Evolutionary conservation across 2,329 filamentous ascomycete genomes (phyloP).

Genomic region (Colletotrichum siamense): DNA sequence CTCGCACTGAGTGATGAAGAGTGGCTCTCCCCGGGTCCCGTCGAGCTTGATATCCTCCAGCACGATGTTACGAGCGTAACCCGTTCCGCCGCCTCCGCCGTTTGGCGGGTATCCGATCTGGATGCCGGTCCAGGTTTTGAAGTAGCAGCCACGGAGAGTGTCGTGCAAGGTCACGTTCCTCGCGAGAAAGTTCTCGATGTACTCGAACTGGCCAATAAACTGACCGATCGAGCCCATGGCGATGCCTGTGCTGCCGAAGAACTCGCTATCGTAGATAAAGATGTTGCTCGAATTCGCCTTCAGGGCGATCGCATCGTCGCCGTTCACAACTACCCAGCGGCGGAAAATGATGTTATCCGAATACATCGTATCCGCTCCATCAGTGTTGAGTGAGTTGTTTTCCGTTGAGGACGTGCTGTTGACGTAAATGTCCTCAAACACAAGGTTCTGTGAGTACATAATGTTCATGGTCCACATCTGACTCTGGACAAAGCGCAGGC

Average conservation of each 20-base stretch:
- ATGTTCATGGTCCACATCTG: slow-evolving; percentile 68
- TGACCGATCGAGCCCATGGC: slow-evolving; percentile 64
- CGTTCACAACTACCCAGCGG: slow-evolving; percentile 55
- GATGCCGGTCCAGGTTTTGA: slow-evolving; percentile 65
- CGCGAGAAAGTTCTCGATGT: slow-evolving; percentile 53
- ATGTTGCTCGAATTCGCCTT: slow-evolving; percentile 65
- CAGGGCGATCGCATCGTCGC: slow-evolving; percentile 58
- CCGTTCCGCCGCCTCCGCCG: slow-evolving; percentile 61
- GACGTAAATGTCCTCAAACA: slow-evolving; percentile 57
- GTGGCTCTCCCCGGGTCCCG: slow-evolving; percentile 31
- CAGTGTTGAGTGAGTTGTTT: slow-evolving; percentile 42
- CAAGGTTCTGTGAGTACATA: slow-evolving; percentile 49
- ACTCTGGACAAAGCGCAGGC: slow-evolving; percentile 57
- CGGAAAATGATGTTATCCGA: slow-evolving; percentile 56
- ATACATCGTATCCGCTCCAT: slow-evolving; percentile 57
- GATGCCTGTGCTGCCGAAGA: slow-evolving; percentile 56
- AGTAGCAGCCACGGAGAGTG: slow-evolving; percentile 53
- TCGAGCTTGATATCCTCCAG: slow-evolving; percentile 35
- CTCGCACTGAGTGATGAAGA: slow-evolving; percentile 41
- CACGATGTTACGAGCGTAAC: slow-evolving; percentile 38
- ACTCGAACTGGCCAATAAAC: slow-evolving; percentile 52
- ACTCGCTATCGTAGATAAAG: slow-evolving; percentile 50
- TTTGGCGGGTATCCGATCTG: slow-evolving; percentile 59
- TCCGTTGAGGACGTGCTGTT: slow-evolving; percentile 49
- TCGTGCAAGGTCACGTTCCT: slow-evolving; percentile 51